Conservation (phyloP, 1,284 basidiomycete species). For the Kalmanozyma brasiliensis region DNA sequence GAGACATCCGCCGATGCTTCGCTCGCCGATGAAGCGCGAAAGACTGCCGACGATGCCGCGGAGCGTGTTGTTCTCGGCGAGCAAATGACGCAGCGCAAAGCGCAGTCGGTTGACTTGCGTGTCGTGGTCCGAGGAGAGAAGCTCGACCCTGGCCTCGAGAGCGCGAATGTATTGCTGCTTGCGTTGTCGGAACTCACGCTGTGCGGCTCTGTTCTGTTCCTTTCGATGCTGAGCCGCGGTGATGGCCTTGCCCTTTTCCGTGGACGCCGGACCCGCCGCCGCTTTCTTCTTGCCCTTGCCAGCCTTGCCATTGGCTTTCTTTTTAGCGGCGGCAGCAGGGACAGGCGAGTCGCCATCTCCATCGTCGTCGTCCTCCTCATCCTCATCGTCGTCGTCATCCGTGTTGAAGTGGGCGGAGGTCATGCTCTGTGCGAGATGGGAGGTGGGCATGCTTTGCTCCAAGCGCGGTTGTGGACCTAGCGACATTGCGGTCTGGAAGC, state of each 20-base stretch:
- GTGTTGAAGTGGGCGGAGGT: conserved; percentile 26
- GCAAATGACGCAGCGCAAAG: conserved; percentile 49
- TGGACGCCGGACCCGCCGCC: conserved; percentile 14
- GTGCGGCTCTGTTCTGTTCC: conserved; percentile 61
- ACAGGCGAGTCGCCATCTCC: conserved; percentile 28
- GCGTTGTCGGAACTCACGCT: conserved; percentile 62
- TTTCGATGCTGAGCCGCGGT: conserved; percentile 49
- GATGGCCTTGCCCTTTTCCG: conserved; percentile 34
- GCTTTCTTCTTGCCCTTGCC: conserved; percentile 20
- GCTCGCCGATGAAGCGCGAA: conserved; percentile 54
- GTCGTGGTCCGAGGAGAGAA: conserved; percentile 60
- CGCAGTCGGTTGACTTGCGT: conserved; percentile 61
- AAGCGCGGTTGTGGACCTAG: conserved; percentile 54
- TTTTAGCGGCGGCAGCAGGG: conserved; percentile 15
- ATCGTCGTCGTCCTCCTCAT: conserved; percentile 51
- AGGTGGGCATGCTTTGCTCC: conserved; percentile 3
- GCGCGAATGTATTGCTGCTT: conserved; percentile 65
- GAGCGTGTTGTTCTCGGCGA: conserved; percentile 61
- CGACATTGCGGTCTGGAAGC: conserved; percentile 54
- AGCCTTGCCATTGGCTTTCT: conserved; percentile 27
- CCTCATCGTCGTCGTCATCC: conserved; percentile 48
- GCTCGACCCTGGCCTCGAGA: conserved; percentile 59
- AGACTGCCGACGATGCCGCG: conserved; percentile 51
- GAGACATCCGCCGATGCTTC: conserved; percentile 51
- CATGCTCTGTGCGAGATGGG: conserved; percentile 16